Percentiles rank a stretch among this genome's conserved stretches.
phyloP scores from a whole-genome alignment of 441 rosid genomes.

The Francoa sonchifolia region DNA sequence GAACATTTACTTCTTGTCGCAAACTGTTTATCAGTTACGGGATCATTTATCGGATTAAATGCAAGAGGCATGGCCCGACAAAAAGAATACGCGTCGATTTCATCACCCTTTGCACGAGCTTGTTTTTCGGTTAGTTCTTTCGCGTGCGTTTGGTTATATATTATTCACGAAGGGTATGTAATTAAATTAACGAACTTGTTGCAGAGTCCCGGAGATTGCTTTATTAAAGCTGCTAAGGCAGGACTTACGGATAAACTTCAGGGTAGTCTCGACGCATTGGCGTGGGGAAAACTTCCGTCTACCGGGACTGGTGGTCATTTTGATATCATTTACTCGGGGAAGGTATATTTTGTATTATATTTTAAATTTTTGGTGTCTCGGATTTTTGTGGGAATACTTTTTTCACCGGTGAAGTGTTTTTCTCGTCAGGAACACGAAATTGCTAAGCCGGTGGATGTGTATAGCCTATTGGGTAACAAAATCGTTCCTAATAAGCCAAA shows the following conservation, averaged over 20 bases:
- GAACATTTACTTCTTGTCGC: slow-evolving; percentile 71
- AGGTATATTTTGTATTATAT: slow-evolving; percentile 28
- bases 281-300: slow-evolving; percentile 78
- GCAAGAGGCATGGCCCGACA: slow-evolving; percentile 62
- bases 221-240: slow-evolving; percentile 85
- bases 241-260: slow-evolving; percentile 60
- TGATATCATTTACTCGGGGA: slow-evolving; percentile 49
- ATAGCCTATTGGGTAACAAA: slow-evolving; percentile 34
- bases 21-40: slow-evolving; percentile 58
- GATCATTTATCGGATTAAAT: slow-evolving; percentile 84
- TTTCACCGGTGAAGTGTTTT: neutral
- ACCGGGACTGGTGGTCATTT: slow-evolving; percentile 76
- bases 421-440: slow-evolving; percentile 37
- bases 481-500: slow-evolving; percentile 17
- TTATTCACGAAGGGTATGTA: neutral
- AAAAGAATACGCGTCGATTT: slow-evolving; percentile 45
- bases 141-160: slow-evolving; percentile 1
- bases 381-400: neutral
- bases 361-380: neutral
- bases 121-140: slow-evolving; percentile 69
- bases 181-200: slow-evolving; percentile 13
- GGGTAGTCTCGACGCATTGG: slow-evolving; percentile 75
- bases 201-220: slow-evolving; percentile 76
- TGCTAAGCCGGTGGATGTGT: slow-evolving; percentile 42
- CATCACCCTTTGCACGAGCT: slow-evolving; percentile 81